Base-by-base conservation (phyloP, 495 filamentous ascomycete species). In the Daldinia loculata region DNA sequence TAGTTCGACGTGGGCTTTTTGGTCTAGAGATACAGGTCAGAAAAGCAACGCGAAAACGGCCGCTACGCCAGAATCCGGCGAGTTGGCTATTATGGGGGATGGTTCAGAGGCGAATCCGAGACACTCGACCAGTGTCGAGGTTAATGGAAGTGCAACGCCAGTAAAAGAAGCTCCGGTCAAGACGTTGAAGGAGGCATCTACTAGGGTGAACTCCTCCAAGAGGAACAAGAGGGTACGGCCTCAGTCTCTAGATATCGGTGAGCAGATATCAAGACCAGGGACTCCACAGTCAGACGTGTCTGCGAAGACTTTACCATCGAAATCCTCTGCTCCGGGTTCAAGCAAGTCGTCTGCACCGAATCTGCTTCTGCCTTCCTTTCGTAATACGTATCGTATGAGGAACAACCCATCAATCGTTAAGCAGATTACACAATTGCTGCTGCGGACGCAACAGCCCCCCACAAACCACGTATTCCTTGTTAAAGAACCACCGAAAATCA, bases 1-100 rank as follows among this genome's bases (percentile, higher is more conserved):
- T 66, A 85, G 90, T 19, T 91, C 91, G 6, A 91, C 89, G 1
- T 96, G 93, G 93, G 92, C 90, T 0, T 96, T 96, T 69, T 96
- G 91, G 91, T 93, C 91, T 6, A 88, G 86, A 61, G 91, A 92
- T 17, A 78, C 84, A 19, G 72, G 86, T 8, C 69, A 77, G 22
- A 81, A 74, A 58, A 60, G 83, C 2, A 75, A 74, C 26, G 80
- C 84, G 38, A 78, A 75, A 43, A 26, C 68, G 4, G 39, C 51
- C 0, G 14, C 61, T 32, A 43, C 64, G 6, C 74, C 80, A 9
- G 85, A 91, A 70, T 75, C 86, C 30, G 90, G 90, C 3, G 89
- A 95, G 75, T 79, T 93, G 12, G 88, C 90, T 11, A 84, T 93
- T n/a, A 86, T 86, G 22, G 88, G 89, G 14, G 88, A 90, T 36